Conservation (phyloP, 2,329 filamentous ascomycete species). For the Venturiaceae sp. region DNA sequence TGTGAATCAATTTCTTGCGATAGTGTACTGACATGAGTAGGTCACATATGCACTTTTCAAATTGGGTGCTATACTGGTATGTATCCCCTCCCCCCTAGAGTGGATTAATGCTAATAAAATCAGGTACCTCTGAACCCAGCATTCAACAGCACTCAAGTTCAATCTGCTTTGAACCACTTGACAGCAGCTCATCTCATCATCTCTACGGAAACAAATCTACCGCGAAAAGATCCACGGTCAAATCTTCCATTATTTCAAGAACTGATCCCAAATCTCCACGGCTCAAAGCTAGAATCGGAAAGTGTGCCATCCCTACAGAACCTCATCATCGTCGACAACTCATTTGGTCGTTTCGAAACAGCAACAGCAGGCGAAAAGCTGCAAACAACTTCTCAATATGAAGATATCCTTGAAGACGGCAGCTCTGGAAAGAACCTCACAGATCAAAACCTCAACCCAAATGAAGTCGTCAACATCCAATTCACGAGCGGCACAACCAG, state of each 20-base stretch:
- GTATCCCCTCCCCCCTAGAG: not conserved
- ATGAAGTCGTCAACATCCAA: constrained; percentile 86
- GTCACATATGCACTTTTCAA: constrained; percentile 84
- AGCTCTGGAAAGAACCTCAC: constrained; percentile 31
- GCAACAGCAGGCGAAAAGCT: constrained; percentile 25
- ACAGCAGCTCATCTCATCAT: constrained; percentile 66
- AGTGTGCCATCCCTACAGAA: constrained; percentile 58
- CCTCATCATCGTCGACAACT: constrained; percentile 74
- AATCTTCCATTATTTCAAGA: constrained; percentile 49
- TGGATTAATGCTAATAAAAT: not conserved
- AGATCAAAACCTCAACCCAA: constrained; percentile 39
- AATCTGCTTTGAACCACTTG: constrained; percentile 69
- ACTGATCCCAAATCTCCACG: constrained; percentile 39
- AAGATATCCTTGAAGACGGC: constrained; percentile 34
- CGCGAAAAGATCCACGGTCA: constrained; percentile 51
- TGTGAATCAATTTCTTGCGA: not conserved
- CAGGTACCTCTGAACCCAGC: constrained; percentile 82
- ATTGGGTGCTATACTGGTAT: constrained; percentile 76
- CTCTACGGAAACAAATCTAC: constrained; percentile 77
- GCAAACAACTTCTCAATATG: constrained; percentile 27
- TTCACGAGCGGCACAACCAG: constrained; percentile 96
- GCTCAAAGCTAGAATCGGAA: constrained; percentile 36
- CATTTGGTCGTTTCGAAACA: constrained; percentile 42
- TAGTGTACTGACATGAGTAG: constrained; percentile 14
- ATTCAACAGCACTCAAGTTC: constrained; percentile 73